Evolutionary conservation across 2,329 filamentous ascomycete species (phyloP).

Genomic region (Nannizzia gypsea): DNA sequence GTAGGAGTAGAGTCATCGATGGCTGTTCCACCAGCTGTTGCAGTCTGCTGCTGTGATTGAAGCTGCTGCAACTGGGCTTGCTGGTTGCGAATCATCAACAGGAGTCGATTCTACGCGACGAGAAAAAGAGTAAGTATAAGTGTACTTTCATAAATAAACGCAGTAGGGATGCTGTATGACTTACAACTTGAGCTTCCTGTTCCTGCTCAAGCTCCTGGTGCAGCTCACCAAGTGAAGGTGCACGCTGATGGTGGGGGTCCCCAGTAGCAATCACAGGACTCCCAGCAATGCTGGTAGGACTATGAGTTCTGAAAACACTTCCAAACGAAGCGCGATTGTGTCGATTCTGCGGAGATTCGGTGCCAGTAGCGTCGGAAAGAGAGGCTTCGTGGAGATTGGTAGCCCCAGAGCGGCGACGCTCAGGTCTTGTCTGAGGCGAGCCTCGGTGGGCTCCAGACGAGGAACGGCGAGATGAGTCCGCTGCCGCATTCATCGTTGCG

Average conservation of each 20-base stretch:
- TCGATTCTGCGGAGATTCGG: conserved; percentile 26
- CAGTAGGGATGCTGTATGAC: conserved; percentile 12
- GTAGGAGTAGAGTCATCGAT: conserved; percentile 35
- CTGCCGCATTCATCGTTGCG: conserved; percentile 62
- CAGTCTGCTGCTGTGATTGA: conserved; percentile 27
- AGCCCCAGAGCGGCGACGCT: conserved; percentile 34
- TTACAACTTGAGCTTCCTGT: conserved; percentile 41
- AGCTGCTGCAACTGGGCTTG: conserved; percentile 34
- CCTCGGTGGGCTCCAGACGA: conserved; percentile 26
- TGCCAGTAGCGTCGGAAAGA: conserved; percentile 24
- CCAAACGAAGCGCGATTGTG: conserved; percentile 28
- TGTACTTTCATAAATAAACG: neutral
- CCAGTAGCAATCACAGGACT: conserved; percentile 33
- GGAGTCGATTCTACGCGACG: conserved; percentile 35
- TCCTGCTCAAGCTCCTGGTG: conserved; percentile 42
- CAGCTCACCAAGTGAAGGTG: conserved; percentile 38
- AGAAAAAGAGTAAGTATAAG: conserved; percentile 7
- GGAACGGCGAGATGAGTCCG: conserved; percentile 43
- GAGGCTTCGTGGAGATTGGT: conserved; percentile 31
- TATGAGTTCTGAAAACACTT: conserved; percentile 31
- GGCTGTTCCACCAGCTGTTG: conserved; percentile 21
- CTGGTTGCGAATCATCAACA: conserved; percentile 39
- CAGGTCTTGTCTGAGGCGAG: conserved; percentile 24
- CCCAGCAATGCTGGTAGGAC: conserved; percentile 33
- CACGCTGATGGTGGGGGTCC: conserved; percentile 38